Conservation (phyloP, 2,329 filamentous ascomycete species). For the Aspergillus ochraceus region DNA sequence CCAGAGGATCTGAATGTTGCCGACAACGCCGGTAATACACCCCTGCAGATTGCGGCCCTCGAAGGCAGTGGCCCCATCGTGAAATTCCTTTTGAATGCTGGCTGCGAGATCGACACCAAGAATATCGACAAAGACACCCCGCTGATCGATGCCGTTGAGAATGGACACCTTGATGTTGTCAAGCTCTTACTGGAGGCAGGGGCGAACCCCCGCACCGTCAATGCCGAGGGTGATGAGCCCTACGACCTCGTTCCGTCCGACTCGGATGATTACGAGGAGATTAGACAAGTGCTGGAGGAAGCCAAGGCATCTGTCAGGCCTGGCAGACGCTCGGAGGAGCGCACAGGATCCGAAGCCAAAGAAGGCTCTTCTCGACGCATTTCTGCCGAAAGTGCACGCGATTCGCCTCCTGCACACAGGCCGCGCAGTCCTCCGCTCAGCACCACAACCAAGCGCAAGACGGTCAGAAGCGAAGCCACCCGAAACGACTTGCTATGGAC, state of each 20-base stretch:
- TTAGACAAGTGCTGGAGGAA: constrained; percentile 67
- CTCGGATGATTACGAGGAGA: constrained; percentile 75
- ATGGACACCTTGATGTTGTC: constrained; percentile 86
- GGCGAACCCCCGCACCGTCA: constrained; percentile 87
- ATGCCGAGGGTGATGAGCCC: constrained; percentile 89
- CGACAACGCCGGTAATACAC: constrained; percentile 95
- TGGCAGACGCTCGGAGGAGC: constrained; percentile 46
- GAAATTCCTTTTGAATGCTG: constrained; percentile 77
- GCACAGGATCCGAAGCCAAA: constrained; percentile 34
- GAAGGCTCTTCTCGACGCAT: constrained; percentile 43
- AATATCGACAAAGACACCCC: constrained; percentile 85
- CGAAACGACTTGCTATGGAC: constrained; percentile 53
- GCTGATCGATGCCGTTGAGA: constrained; percentile 93
- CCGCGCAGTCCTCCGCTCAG: constrained; percentile 43
- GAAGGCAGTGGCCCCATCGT: constrained; percentile 87
- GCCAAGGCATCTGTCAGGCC: constrained; percentile 58
- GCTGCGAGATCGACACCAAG: constrained; percentile 80
- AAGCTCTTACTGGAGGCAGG: constrained; percentile 79
- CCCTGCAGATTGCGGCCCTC: constrained; percentile 87
- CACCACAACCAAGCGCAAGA: constrained; percentile 41
- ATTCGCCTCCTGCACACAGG: constrained; percentile 42
- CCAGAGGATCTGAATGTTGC: constrained; percentile 85
- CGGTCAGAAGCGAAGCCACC: constrained; percentile 50
- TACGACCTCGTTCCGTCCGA: constrained; percentile 78
- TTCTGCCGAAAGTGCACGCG: constrained; percentile 47